Conservation (phyloP, 345 rosid genomes). For the Erysimum cheiranthoides region DNA sequence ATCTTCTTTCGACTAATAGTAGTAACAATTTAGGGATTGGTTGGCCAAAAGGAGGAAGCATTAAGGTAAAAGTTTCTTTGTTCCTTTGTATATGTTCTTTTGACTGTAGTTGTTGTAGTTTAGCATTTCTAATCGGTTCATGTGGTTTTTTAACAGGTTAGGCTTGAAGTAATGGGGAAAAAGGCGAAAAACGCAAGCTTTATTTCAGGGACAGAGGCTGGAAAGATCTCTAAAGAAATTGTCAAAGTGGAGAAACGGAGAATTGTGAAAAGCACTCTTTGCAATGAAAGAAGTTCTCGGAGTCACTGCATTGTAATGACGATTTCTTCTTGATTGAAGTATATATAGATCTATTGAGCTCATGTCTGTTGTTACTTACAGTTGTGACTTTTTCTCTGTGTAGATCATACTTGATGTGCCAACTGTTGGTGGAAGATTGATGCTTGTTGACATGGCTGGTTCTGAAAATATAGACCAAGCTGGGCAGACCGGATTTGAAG, state of each 20-base stretch:
- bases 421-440: constrained; percentile 90
- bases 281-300: constrained; percentile 94
- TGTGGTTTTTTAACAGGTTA: constrained; percentile 55
- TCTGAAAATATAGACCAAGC: constrained; percentile 99
- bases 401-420: constrained; percentile 98
- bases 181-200: constrained; percentile 91
- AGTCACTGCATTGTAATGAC: constrained; percentile 75
- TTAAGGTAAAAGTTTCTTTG: constrained; percentile 54
- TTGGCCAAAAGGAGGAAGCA: constrained; percentile 78
- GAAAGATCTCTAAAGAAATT: constrained; percentile 85
- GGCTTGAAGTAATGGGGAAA: constrained; percentile 97
- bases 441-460: constrained; percentile 99
- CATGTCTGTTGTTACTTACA: not conserved
- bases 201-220: constrained; percentile 89
- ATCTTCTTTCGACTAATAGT: constrained; percentile 69
- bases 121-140: not conserved
- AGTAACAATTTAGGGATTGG: constrained; percentile 78
- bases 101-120: not conserved
- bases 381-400: not conserved
- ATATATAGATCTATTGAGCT: not conserved
- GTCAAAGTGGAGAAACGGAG: constrained; percentile 96
- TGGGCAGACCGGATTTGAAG: constrained; percentile 90
- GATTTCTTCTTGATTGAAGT: not conserved
- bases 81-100: not conserved
- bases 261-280: constrained; percentile 88